Evolutionary conservation across 352 stramenopile genomes (phyloP).

Genomic region (Paralagenidium karlingii): DNA sequence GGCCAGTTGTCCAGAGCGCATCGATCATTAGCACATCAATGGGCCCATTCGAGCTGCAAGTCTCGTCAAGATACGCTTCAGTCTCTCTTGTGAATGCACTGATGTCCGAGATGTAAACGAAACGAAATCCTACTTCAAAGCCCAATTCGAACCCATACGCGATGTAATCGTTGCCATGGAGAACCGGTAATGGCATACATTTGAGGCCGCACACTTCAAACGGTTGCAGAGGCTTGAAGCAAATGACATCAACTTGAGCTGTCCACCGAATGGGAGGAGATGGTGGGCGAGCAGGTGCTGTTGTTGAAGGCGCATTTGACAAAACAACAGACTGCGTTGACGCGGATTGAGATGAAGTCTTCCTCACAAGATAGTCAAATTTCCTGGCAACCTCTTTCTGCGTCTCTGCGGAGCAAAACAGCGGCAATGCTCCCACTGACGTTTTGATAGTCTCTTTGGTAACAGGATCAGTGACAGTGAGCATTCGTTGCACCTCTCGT

Average conservation of each 20-base stretch:
- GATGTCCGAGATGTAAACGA: conserved; percentile 86
- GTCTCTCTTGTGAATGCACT: conserved; percentile 58
- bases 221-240: conserved; percentile 31
- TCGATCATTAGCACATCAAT: conserved; percentile 82
- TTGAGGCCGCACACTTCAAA: conserved; percentile 34
- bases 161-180: conserved; percentile 67
- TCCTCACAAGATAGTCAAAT: conserved; percentile 78
- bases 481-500: conserved; percentile 57
- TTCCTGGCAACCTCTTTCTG: conserved; percentile 40
- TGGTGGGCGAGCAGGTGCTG: background rate
- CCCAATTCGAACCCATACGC: conserved; percentile 78
- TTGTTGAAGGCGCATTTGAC: conserved; percentile 2
- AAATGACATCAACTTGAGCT: conserved; percentile 54
- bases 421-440: conserved; percentile 24
- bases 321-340: conserved; percentile 29
- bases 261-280: conserved; percentile 54
- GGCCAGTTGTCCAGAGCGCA: conserved; percentile 57
- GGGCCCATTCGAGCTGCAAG: too few species aligned
- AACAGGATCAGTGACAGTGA: conserved; percentile 28
- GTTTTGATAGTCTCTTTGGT: conserved; percentile 57
- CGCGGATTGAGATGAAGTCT: too few species aligned
- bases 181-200: conserved; percentile 62
- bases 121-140: conserved; percentile 33
- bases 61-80: conserved; percentile 23
- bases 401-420: conserved; percentile 52